phyloP scores from a whole-genome alignment of 139 green algal species.

The Chlamydomonas incerta region DNA sequence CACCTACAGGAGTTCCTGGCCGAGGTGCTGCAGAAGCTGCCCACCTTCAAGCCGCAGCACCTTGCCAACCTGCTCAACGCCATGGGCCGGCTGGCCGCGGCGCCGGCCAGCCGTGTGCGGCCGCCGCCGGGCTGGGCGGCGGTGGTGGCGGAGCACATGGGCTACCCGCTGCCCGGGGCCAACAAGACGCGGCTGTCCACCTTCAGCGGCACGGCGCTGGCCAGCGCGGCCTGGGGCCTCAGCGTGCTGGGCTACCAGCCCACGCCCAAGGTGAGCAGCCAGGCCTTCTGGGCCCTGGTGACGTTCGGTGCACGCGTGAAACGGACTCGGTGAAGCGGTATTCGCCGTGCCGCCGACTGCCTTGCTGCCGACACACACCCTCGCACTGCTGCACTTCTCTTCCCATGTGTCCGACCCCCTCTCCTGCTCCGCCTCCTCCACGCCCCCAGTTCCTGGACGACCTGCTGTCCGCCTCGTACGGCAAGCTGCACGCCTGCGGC shows the following conservation, averaged over 20 bases:
- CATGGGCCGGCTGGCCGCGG: slow-evolving; percentile 31
- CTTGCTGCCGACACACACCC: too few species aligned
- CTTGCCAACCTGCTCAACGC: slow-evolving; percentile 51
- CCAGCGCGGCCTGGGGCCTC: slow-evolving; percentile 22
- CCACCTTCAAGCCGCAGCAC: slow-evolving; percentile 37
- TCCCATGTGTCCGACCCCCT: neutral
- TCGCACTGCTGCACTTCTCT: too few species aligned
- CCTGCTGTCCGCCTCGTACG: slow-evolving; percentile 33
- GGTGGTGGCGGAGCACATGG: slow-evolving; percentile 13
- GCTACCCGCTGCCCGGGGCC: too few species aligned
- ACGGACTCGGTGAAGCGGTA: too few species aligned
- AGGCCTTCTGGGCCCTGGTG: too few species aligned
- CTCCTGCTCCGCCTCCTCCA: too few species aligned
- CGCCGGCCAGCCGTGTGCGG: neutral
- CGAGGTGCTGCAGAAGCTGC: slow-evolving; percentile 52
- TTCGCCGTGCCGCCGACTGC: too few species aligned
- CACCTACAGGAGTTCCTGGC: slow-evolving; percentile 40
- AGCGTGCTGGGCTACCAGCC: slow-evolving; percentile 14
- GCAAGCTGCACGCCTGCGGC: slow-evolving; percentile 45
- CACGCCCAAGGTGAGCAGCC: neutral
- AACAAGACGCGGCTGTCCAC: neutral
- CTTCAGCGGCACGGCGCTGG: slow-evolving; percentile 38
- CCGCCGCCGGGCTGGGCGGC: slow-evolving; percentile 28
- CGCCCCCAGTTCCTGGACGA: slow-evolving; percentile 34
- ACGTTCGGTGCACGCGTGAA: too few species aligned